These are phyloP conservation scores for Pythium utonaiense DNA, from an alignment of 352 stramenopile species.

Conservation along the genomic window DNA sequence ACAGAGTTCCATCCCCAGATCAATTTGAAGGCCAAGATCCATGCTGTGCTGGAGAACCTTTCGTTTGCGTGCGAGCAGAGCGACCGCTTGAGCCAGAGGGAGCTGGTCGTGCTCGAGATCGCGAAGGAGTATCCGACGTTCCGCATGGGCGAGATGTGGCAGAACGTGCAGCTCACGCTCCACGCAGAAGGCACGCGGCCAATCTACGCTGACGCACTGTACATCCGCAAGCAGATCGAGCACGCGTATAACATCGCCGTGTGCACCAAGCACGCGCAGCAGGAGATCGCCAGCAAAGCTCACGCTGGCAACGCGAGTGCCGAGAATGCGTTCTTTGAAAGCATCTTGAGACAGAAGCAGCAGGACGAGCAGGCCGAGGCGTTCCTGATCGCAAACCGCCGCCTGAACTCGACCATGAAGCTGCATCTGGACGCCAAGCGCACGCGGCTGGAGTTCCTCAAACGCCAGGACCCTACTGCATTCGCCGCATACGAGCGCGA, in stretches of 20 bases:
- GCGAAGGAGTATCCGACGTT: constrained; percentile 73
- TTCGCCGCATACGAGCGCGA: constrained; percentile 51
- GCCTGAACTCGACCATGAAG: constrained; percentile 72
- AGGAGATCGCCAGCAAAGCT: constrained; percentile 39
- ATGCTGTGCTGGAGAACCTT: constrained; percentile 58
- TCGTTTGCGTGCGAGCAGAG: constrained; percentile 38
- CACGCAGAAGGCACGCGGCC: constrained; percentile 59
- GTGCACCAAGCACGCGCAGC: constrained; percentile 57
- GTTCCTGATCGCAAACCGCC: constrained; percentile 46
- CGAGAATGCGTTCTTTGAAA: constrained; percentile 47
- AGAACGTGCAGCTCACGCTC: constrained; percentile 59
- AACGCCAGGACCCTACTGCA: constrained; percentile 48
- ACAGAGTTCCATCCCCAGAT: constrained; percentile 40
- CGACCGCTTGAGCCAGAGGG: constrained; percentile 34
- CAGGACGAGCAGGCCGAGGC: constrained; percentile 60
- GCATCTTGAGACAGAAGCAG: constrained; percentile 60
- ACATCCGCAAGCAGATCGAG: constrained; percentile 69
- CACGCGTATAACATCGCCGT: constrained; percentile 65
- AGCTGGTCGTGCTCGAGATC: constrained; percentile 68
- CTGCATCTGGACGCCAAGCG: constrained; percentile 74
- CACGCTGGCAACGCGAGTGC: constrained; percentile 11
- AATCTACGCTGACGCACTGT: constrained; percentile 74
- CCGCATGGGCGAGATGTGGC: constrained; percentile 68
- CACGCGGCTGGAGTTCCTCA: constrained; percentile 67
- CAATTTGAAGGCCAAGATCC: constrained; percentile 71